A percentile compares a stretch with the other conserved stretches of the same genome.
Conservation (phyloP, 2,329 filamentous ascomycete species). For the Fusarium verticillioides region DNA sequence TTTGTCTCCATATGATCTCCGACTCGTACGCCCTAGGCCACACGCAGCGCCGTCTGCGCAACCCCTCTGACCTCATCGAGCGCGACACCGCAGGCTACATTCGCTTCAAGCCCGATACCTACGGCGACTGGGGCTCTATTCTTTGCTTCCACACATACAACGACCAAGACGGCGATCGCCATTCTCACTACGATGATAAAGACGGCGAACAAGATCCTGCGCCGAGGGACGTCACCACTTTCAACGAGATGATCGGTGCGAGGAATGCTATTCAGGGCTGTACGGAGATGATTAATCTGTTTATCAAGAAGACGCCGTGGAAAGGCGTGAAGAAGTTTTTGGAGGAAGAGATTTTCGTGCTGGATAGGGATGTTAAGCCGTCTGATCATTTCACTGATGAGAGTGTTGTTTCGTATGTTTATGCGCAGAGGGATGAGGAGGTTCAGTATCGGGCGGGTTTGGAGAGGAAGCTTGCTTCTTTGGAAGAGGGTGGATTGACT, state of each 20-base stretch:
- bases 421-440: background rate
- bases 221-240: constrained; percentile 10
- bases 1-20: constrained; percentile 30
- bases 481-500: background rate
- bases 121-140: constrained; percentile 18
- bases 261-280: constrained; percentile 16
- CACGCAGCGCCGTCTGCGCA: constrained; percentile 13
- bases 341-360: constrained; percentile 10
- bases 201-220: constrained; percentile 6
- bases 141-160: constrained; percentile 24
- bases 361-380: constrained; percentile 4
- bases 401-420: constrained; percentile 3
- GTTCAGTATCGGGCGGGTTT: background rate
- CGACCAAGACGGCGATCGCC: constrained; percentile 16
- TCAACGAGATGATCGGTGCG: constrained; percentile 20
- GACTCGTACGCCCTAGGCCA: constrained; percentile 33
- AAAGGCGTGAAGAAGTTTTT: constrained; percentile 16
- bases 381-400: constrained; percentile 29
- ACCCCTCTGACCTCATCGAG: constrained; percentile 4
- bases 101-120: constrained; percentile 19
- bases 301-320: constrained; percentile 14
- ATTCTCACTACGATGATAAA: constrained; percentile 24
- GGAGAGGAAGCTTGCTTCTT: constrained; percentile 1
- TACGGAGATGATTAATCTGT: constrained; percentile 14
- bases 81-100: constrained; percentile 22